These are phyloP conservation scores for Verticillium zaregamsianum DNA, from an alignment of 2,329 filamentous ascomycete genomes.

Conservation along the genomic window DNA sequence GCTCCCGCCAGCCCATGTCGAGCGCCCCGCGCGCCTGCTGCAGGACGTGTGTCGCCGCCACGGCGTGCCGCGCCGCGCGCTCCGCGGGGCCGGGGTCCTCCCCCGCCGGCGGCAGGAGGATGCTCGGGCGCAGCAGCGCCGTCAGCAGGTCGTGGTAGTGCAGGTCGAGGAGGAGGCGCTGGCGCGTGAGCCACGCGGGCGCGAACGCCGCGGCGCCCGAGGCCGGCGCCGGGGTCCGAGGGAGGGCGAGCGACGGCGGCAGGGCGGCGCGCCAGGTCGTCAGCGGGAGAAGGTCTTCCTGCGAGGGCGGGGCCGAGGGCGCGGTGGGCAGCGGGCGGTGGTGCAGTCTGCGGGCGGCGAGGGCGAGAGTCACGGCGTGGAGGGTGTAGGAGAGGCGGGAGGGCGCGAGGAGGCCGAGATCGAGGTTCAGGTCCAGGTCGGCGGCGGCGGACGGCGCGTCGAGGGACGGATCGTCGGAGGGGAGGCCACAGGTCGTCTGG, in stretches of 20 bases:
- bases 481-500: neutral
- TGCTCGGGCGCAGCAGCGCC: neutral
- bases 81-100: neutral
- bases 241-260: neutral
- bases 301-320: neutral
- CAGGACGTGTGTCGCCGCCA: neutral
- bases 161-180: slow-evolving; percentile 36
- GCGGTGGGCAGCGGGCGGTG: neutral
- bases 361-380: neutral
- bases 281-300: neutral
- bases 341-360: neutral
- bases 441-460: neutral
- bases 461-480: neutral
- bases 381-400: neutral
- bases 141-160: slow-evolving; percentile 32
- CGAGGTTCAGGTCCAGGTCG: neutral
- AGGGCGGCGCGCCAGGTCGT: neutral
- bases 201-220: slow-evolving; percentile 17
- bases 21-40: neutral
- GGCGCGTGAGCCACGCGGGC: slow-evolving; percentile 36
- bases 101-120: neutral
- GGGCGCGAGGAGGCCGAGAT: neutral
- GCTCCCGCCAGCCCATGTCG: neutral
- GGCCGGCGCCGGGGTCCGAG: neutral
- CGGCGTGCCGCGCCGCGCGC: neutral